Conservation (phyloP, 1,284 basidiomycete species). For the Ceratobasidium sp. region DNA sequence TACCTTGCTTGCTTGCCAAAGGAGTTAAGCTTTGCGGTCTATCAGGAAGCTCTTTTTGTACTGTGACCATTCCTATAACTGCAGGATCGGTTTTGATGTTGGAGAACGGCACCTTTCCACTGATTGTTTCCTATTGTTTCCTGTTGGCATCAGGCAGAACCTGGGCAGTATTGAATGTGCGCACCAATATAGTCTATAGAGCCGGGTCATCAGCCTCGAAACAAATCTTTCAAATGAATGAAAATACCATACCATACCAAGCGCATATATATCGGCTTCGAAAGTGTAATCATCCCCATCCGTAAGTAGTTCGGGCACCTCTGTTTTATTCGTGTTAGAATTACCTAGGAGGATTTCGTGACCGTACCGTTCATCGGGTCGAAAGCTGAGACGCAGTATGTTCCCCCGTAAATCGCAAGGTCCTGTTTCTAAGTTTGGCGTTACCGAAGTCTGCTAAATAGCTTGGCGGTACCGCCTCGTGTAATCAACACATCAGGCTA, state of each 20-base stretch:
- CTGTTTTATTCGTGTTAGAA: too few relatives aligned
- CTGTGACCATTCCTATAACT: neutral
- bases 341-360: too few relatives aligned
- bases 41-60: neutral
- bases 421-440: neutral
- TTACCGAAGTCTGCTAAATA: constrained; percentile 1
- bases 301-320: constrained; percentile 2
- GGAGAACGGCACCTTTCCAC: neutral
- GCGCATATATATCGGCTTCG: constrained; percentile 7
- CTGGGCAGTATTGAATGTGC: too few relatives aligned
- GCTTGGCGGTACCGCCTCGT: neutral
- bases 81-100: neutral
- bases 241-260: constrained; percentile 15
- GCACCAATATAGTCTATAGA: too few relatives aligned
- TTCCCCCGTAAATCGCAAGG: neutral
- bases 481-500: neutral
- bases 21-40: neutral
- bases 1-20: neutral
- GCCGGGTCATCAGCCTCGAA: too few relatives aligned
- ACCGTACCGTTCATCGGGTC: neutral
- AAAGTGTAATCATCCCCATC: neutral
- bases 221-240: neutral
- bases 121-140: neutral
- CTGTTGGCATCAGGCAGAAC: too few relatives aligned
- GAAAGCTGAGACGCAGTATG: neutral